These are phyloP conservation scores for Verticillium alfalfae DNA, from an alignment of 2,329 filamentous ascomycete genomes.

Conservation along the genomic window DNA sequence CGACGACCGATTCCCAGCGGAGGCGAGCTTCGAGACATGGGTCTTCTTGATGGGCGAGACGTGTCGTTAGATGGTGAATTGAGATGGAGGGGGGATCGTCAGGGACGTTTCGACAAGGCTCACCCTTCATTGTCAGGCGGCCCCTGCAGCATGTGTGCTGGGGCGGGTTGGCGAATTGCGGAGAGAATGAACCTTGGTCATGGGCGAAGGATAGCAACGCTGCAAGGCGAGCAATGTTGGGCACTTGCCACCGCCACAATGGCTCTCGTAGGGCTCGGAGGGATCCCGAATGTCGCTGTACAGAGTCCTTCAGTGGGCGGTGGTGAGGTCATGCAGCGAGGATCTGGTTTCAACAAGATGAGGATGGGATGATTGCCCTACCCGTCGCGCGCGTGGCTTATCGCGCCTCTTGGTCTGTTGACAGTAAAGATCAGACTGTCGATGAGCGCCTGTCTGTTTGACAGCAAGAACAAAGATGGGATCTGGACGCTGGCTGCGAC, in stretches of 20 bases:
- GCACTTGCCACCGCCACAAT: conserved; percentile 3
- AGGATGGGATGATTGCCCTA: neutral
- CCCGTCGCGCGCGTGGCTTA: neutral
- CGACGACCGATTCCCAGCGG: neutral
- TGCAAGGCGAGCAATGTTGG: neutral
- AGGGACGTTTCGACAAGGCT: conserved; percentile 1
- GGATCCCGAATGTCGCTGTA: neutral
- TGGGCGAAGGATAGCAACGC: neutral
- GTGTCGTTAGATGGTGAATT: neutral
- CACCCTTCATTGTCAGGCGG: neutral
- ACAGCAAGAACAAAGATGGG: neutral
- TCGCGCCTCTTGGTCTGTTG: neutral
- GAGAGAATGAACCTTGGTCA: neutral
- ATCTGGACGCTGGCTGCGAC: neutral
- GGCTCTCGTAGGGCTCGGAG: conserved; percentile 3
- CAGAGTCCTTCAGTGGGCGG: neutral
- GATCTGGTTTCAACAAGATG: neutral
- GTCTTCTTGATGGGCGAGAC: neutral
- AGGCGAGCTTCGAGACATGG: neutral
- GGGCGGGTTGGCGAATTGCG: neutral
- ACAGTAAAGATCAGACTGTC: neutral
- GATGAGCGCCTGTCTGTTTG: neutral
- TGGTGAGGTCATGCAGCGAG: neutral
- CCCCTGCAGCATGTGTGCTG: neutral
- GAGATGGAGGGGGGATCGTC: neutral